Conservation (phyloP, 169 alveolate genomes). For the Cryptosporidium muris region DNA sequence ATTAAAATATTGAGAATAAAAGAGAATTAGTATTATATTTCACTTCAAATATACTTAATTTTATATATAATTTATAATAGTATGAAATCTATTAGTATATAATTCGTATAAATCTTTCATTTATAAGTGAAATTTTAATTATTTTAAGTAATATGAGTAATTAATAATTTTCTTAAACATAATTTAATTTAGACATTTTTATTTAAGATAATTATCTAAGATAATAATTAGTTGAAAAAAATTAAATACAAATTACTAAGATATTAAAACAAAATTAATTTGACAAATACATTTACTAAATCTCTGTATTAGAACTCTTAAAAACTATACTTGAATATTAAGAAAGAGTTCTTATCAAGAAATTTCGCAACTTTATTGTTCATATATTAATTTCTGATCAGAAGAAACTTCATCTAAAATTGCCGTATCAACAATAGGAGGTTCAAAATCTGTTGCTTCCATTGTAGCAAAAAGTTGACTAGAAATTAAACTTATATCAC, state of each 20-base stretch:
- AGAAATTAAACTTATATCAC: constrained; percentile 38
- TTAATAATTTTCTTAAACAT: neutral
- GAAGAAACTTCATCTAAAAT: constrained; percentile 30
- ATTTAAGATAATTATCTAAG: neutral
- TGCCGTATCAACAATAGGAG: constrained; percentile 61
- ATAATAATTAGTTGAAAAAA: neutral
- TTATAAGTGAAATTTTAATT: too few species aligned
- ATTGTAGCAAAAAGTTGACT: constrained; percentile 38
- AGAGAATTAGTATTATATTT: too few species aligned
- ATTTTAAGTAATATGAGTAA: neutral
- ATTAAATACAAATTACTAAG: neutral
- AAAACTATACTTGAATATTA: too few species aligned
- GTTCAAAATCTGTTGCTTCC: constrained; percentile 49
- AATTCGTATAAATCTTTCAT: too few species aligned
- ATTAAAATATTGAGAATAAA: too few species aligned
- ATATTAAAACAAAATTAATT: neutral
- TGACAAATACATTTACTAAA: neutral
- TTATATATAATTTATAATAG: too few species aligned
- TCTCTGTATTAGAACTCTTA: neutral
- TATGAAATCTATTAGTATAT: too few species aligned
- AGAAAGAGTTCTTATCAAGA: neutral
- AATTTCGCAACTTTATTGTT: constrained; percentile 6
- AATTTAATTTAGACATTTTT: neutral
- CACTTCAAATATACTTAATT: too few species aligned
- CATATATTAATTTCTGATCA: constrained; percentile 32